Conservation (phyloP, 2,329 filamentous ascomycete genomes). For the Aspergillus caelatus region DNA sequence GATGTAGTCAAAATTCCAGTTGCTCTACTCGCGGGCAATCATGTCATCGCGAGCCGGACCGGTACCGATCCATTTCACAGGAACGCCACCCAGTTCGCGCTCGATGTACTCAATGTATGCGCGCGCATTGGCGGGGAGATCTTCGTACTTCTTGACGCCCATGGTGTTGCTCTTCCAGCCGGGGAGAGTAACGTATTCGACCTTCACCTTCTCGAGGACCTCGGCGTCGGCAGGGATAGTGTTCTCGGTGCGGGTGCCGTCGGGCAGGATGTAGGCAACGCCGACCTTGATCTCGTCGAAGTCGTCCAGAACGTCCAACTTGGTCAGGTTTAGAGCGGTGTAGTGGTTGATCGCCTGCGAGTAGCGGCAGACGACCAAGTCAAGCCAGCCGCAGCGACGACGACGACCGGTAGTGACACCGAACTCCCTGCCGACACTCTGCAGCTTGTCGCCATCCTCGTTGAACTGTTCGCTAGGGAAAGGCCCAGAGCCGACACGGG, state of each 20-base stretch:
- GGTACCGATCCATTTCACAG: constrained; percentile 65
- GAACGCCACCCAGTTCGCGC: constrained; percentile 56
- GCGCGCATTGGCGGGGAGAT: constrained; percentile 60
- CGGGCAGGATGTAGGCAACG: constrained; percentile 56
- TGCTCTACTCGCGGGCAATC: constrained; percentile 51
- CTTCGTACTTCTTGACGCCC: constrained; percentile 58
- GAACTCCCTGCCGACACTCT: constrained; percentile 57
- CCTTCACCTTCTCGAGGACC: constrained; percentile 56
- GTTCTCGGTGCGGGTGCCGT: constrained; percentile 53
- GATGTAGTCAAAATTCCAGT: not conserved
- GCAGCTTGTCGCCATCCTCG: constrained; percentile 58
- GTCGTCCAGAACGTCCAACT: constrained; percentile 66
- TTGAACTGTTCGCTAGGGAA: constrained; percentile 67
- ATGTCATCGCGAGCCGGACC: constrained; percentile 64
- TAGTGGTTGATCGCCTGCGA: constrained; percentile 59
- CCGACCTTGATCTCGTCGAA: constrained; percentile 66
- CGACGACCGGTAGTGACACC: constrained; percentile 63
- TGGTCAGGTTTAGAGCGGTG: constrained; percentile 63
- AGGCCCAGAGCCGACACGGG: constrained; percentile 61
- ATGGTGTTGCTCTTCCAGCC: constrained; percentile 66
- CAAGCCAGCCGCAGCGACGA: constrained; percentile 67
- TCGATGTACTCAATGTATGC: constrained; percentile 67
- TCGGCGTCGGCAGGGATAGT: constrained; percentile 62
- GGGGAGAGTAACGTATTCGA: constrained; percentile 61
- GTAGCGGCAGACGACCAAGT: constrained; percentile 66